A percentile compares a stretch with the other conserved stretches of the same genome.
These are phyloP conservation scores for Zygosaccharomyces gambellarensis DNA, from an alignment of 805 yeast genomes.

Conservation along the genomic window DNA sequence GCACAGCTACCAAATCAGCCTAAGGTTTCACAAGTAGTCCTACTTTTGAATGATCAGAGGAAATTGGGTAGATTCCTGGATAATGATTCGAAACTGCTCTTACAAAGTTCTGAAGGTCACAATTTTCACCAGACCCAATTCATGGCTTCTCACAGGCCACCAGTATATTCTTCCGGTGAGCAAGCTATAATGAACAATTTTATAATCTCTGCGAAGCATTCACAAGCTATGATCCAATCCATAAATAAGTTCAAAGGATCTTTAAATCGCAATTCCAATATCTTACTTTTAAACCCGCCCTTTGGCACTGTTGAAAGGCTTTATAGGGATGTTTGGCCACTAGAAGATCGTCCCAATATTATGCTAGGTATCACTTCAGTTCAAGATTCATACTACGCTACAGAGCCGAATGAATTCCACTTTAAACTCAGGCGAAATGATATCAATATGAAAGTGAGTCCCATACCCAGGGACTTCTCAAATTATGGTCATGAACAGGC, in stretches of 20 bases:
- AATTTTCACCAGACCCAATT: constrained; percentile 19
- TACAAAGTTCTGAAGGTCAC: constrained; percentile 20
- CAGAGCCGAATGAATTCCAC: constrained; percentile 10
- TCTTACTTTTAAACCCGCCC: constrained; percentile 66
- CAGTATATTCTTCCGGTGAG: constrained; percentile 30
- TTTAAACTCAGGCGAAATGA: constrained; percentile 5
- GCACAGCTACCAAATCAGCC: constrained; percentile 38
- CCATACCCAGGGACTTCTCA: constrained; percentile 13
- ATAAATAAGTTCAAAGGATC: constrained; percentile 41
- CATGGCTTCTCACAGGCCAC: constrained; percentile 33
- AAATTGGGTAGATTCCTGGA: constrained; percentile 40
- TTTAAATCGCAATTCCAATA: constrained; percentile 44
- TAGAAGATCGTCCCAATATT: constrained; percentile 47
- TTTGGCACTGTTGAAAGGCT: constrained; percentile 58
- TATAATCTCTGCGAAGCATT: constrained; percentile 56
- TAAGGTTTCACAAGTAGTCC: constrained; percentile 37
- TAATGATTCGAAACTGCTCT: constrained; percentile 38
- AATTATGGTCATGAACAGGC: constrained; percentile 12
- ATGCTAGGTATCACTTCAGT: constrained; percentile 43
- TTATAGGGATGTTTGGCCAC: constrained; percentile 50
- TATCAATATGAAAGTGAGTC: constrained; percentile 10
- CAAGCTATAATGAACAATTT: constrained; percentile 43
- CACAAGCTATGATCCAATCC: constrained; percentile 50
- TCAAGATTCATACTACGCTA: constrained; percentile 5
- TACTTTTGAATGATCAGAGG: constrained; percentile 41